phyloP scores from a whole-genome alignment of 768 basidiomycete genomes.

The Gloeopeniophorella convolvens region DNA sequence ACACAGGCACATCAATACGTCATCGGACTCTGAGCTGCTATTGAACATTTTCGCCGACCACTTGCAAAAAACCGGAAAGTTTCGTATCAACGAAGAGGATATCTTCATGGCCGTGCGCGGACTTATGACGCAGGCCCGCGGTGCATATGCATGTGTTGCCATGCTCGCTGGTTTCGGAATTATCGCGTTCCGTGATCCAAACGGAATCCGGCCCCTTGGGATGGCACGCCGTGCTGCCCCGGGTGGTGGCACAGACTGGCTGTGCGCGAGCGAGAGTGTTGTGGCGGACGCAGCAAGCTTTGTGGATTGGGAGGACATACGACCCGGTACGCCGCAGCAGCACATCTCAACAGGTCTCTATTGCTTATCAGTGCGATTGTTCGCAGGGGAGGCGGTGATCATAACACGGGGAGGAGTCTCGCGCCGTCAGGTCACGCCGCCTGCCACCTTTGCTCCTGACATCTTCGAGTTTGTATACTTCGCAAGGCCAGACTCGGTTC shows the following conservation, averaged over 20 bases:
- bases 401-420: slow-evolving; percentile 78
- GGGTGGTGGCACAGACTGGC: slow-evolving; percentile 70
- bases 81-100: slow-evolving; percentile 99
- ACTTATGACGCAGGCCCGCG: slow-evolving; percentile 81
- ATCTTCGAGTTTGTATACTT: slow-evolving; percentile 99
- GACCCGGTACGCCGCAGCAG: slow-evolving; percentile 55
- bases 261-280: slow-evolving; percentile 93
- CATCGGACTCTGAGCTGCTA: slow-evolving; percentile 94
- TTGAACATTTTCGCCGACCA: slow-evolving; percentile 98
- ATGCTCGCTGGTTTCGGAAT: slow-evolving; percentile 99
- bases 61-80: slow-evolving; percentile 96
- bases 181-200: slow-evolving; percentile 96
- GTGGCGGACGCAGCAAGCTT: slow-evolving; percentile 94
- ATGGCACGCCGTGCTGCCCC: slow-evolving; percentile 61
- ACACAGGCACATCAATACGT: slow-evolving; percentile 98
- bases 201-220: slow-evolving; percentile 92
- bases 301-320: slow-evolving; percentile 87
- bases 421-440: slow-evolving; percentile 63
- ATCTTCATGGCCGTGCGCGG: slow-evolving; percentile 92
- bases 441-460: slow-evolving; percentile 85
- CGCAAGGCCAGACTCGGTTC: slow-evolving; percentile 93
- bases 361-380: neutral
- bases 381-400: slow-evolving; percentile 86
- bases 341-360: neutral
- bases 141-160: slow-evolving; percentile 96